A percentile compares a stretch with the other conserved stretches of the same genome.
Conservation (phyloP, 192 early-diverging fungal species). For the Rhizophagus sp. region DNA sequence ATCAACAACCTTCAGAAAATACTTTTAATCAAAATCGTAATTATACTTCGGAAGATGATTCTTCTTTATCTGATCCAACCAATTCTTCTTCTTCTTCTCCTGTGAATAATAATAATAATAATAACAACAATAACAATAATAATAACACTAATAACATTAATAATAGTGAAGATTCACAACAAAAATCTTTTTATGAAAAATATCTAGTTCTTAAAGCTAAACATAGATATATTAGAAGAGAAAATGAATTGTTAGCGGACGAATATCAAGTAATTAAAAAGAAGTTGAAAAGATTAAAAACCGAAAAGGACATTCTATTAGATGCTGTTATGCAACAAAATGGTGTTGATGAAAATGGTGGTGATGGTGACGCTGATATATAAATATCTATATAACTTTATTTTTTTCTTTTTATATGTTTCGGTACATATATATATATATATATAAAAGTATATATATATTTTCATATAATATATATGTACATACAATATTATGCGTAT, state of each 20-base stretch:
- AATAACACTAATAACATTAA: background rate
- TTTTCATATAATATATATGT: too few relatives aligned
- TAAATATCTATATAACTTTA: background rate
- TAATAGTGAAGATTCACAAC: background rate
- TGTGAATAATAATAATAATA: background rate
- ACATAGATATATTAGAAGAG: slow-evolving; percentile 43
- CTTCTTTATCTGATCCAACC: slow-evolving; percentile 1
- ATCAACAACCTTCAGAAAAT: background rate
- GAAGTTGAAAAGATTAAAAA: slow-evolving; percentile 40
- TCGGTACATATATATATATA: too few relatives aligned
- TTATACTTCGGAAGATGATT: slow-evolving; percentile 11
- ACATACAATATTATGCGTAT: too few relatives aligned
- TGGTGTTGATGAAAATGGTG: background rate
- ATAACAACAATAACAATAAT: background rate
- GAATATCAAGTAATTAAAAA: slow-evolving; percentile 39
- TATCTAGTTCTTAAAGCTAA: slow-evolving; percentile 45
- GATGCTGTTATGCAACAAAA: slow-evolving; percentile 38
- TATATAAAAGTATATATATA: too few relatives aligned
- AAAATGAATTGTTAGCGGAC: slow-evolving; percentile 48
- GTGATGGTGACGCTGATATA: background rate
- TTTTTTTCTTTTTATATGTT: background rate
- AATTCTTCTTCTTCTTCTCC: background rate
- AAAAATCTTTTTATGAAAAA: slow-evolving; percentile 34
- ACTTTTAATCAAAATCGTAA: background rate
- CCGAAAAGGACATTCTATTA: slow-evolving; percentile 44